Conservation (phyloP, 177 flowering plant species). For the Telopea speciosissima region DNA sequence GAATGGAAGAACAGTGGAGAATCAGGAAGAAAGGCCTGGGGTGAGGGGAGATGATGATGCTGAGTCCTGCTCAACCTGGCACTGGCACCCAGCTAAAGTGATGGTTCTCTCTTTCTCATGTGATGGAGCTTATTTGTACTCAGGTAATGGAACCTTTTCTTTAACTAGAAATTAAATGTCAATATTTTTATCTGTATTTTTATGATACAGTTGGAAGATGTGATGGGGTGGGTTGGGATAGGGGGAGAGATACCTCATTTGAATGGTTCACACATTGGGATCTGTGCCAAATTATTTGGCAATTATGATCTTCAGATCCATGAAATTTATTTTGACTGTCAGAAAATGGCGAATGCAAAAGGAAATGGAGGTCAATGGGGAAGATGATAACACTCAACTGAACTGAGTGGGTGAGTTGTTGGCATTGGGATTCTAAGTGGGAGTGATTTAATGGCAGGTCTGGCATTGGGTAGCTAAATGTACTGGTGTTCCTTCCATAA, state of each 20-base stretch:
- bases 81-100: constrained; percentile 89
- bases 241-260: neutral
- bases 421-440: too few species aligned
- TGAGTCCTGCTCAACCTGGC: constrained; percentile 93
- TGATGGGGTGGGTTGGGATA: neutral
- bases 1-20: constrained; percentile 17
- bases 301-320: too few species aligned
- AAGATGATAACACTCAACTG: too few species aligned
- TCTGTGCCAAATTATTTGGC: too few species aligned
- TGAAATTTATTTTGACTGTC: too few species aligned
- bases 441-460: too few species aligned
- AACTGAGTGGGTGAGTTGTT: too few species aligned
- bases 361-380: too few species aligned
- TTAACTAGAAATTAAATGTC: neutral
- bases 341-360: too few species aligned
- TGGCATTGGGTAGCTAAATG: too few species aligned
- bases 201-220: neutral
- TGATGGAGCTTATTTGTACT: constrained; percentile 89
- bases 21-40: constrained; percentile 71
- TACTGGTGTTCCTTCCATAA: too few species aligned
- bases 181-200: too few species aligned
- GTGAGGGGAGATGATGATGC: constrained; percentile 86
- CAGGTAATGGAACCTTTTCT: constrained; percentile 43
- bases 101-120: constrained; percentile 68
- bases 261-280: neutral